These are phyloP conservation scores for Tylopilus rubrobrunneus DNA, from an alignment of 768 basidiomycete genomes.

Conservation along the genomic window DNA sequence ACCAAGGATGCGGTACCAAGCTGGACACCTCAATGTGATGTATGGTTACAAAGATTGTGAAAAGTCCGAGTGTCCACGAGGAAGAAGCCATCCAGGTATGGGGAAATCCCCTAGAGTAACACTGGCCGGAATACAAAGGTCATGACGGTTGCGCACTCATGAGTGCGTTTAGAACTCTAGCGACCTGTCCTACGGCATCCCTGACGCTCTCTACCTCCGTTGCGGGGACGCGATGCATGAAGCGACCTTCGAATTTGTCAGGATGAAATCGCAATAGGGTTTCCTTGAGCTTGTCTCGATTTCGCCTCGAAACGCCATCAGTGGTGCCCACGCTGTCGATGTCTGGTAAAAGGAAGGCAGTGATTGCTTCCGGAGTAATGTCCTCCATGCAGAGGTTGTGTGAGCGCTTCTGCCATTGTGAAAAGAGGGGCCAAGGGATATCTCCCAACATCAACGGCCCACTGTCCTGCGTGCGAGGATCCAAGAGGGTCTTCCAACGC, in stretches of 20 bases:
- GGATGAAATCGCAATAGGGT: conserved; percentile 73
- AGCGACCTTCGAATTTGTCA: conserved; percentile 76
- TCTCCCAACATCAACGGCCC: conserved; percentile 45
- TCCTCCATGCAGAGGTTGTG: conserved; percentile 37
- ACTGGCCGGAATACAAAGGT: neutral
- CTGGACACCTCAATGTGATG: too few species aligned
- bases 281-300: conserved; percentile 62
- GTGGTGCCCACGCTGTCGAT: neutral
- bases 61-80: too few species aligned
- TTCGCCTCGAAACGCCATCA: conserved; percentile 39
- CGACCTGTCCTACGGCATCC: conserved; percentile 63
- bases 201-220: conserved; percentile 47
- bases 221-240: conserved; percentile 49
- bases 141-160: conserved; percentile 35
- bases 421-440: conserved; percentile 71
- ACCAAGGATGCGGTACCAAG: too few species aligned
- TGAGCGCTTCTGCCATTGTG: conserved; percentile 21
- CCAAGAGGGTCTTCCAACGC: conserved; percentile 53
- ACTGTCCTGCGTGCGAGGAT: conserved; percentile 22
- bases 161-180: conserved; percentile 53
- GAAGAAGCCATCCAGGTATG: neutral
- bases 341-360: conserved; percentile 51
- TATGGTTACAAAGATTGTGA: neutral
- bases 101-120: neutral
- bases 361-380: conserved; percentile 52